Conservation (phyloP, 352 stramenopile genomes). For the Phytophthora nicotianae region DNA sequence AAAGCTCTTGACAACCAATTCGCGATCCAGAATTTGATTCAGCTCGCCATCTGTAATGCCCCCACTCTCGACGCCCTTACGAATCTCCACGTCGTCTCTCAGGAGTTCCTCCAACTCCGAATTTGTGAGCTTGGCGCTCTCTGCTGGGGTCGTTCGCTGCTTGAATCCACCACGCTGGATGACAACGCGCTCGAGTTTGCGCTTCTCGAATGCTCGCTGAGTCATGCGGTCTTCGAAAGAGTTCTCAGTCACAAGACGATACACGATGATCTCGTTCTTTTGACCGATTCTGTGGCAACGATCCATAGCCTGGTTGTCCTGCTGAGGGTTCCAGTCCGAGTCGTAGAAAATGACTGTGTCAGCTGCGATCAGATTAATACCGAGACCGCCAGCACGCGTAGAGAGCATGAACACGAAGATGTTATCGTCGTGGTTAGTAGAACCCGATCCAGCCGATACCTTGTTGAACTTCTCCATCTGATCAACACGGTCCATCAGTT, state of each 20-base stretch:
- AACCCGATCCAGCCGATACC: conserved; percentile 28
- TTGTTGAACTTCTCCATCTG: conserved; percentile 98
- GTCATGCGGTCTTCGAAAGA: conserved; percentile 96
- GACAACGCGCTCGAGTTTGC: conserved; percentile 89
- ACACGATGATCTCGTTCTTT: conserved; percentile 91
- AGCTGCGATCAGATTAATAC: conserved; percentile 97
- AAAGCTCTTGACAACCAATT: conserved; percentile 80
- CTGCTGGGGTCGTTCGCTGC: conserved; percentile 39
- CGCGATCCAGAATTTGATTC: conserved; percentile 63
- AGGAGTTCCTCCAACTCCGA: conserved; percentile 78
- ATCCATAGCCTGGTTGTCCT: conserved; percentile 93
- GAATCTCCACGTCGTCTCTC: conserved; percentile 76
- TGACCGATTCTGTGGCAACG: conserved; percentile 92
- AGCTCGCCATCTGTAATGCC: conserved; percentile 75
- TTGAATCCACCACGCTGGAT: conserved; percentile 89
- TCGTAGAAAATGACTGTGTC: conserved; percentile 98
- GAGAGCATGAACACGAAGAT: conserved; percentile 88
- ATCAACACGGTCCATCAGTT: conserved; percentile 91
- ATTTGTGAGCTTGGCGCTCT: conserved; percentile 61
- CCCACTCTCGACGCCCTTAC: conserved; percentile 71
- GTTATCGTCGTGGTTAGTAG: conserved; percentile 46
- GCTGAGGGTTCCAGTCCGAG: conserved; percentile 99
- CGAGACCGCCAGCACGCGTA: conserved; percentile 95
- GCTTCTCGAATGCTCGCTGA: conserved; percentile 90
- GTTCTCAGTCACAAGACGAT: conserved; percentile 93